Evolutionary conservation across 257 asterid genomes (phyloP), one percentile per base, ranked within the genome.

Genomic region (Solanum bukasovii): DNA sequence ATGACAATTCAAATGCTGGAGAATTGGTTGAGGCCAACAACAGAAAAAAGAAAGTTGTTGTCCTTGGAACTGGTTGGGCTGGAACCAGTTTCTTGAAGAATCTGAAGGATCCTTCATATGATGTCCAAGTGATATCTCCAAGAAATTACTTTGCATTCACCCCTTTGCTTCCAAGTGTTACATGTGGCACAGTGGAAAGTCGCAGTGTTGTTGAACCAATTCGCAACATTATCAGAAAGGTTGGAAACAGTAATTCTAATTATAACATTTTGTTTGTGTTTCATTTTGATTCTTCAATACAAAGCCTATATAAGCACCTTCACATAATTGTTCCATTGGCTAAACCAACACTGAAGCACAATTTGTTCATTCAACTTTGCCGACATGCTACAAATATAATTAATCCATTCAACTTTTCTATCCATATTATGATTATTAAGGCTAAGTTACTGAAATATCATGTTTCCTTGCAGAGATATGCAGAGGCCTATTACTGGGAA

Each of bases 61-160:
- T 97, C 71, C 98, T 97, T 79, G 99, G 99, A 92, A 94, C 99
- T 92, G 99, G 98, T 87, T 97, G 99, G 99, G 99, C 98, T 56
- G 98, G 98, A 89, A 93, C 96, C 34, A 96, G 98, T 90, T 97
- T 96, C 90, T 89, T 97, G 94, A 96, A 92, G 91, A 93, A 88
- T 90, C 92, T 96, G 83, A 97, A 95, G 88, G 92, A 92, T 87
- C 85, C 99, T 86, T 91, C 94, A 1, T 96, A 95, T 77, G 96
- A 97, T 75, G 95, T 97, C 83, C 97, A 96, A 90, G 98, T 97
- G 88, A 96, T 97, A 91, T 97, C 99, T 49, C 98, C 99, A 9
- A 98, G 98, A 84, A 97, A 97, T 92, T 96, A 96, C 92, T 97
- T 96, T 52, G 98, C 98, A 13, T 97, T 97, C 92, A 97, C 98